Percentiles rank a stretch among this genome's conserved stretches.
Conservation (phyloP, 169 alveolate species). For the Condylostoma magnum region DNA sequence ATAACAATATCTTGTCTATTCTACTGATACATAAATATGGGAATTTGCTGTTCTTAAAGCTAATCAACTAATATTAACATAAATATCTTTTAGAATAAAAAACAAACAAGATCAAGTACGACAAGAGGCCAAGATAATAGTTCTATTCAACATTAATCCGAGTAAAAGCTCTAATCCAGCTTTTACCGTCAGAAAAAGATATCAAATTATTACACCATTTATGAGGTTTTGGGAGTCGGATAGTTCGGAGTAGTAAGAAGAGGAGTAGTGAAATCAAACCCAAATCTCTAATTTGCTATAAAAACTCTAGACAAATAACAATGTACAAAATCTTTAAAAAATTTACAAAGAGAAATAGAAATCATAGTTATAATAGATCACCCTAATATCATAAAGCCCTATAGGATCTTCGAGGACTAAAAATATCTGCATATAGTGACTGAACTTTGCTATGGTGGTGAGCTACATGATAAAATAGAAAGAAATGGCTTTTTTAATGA, state of each 20-base stretch:
- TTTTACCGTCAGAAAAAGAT: too few relatives aligned
- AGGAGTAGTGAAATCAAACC: not conserved
- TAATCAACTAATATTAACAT: too few relatives aligned
- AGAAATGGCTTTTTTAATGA: conserved; percentile 29
- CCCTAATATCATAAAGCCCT: conserved; percentile 66
- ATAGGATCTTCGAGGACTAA: conserved; percentile 63
- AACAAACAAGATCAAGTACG: too few relatives aligned
- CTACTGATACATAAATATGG: too few relatives aligned
- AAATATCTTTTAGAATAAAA: too few relatives aligned
- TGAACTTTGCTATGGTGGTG: conserved; percentile 38
- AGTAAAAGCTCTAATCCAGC: too few relatives aligned
- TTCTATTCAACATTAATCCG: too few relatives aligned
- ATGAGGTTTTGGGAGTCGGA: too few relatives aligned
- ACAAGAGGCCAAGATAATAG: too few relatives aligned
- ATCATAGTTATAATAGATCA: conserved; percentile 38
- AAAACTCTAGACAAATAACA: not conserved
- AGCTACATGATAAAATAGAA: conserved; percentile 36
- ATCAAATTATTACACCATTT: too few relatives aligned
- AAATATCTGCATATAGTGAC: conserved; percentile 55
- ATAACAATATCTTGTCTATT: too few relatives aligned
- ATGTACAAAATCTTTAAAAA: not conserved
- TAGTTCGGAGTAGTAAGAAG: conserved; percentile 5
- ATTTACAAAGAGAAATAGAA: not conserved
- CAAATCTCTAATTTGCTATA: not conserved
- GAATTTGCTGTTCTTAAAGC: too few relatives aligned